phyloP scores from a whole-genome alignment of 148 eudicot genomes.

The Hydrangea macrophylla region DNA sequence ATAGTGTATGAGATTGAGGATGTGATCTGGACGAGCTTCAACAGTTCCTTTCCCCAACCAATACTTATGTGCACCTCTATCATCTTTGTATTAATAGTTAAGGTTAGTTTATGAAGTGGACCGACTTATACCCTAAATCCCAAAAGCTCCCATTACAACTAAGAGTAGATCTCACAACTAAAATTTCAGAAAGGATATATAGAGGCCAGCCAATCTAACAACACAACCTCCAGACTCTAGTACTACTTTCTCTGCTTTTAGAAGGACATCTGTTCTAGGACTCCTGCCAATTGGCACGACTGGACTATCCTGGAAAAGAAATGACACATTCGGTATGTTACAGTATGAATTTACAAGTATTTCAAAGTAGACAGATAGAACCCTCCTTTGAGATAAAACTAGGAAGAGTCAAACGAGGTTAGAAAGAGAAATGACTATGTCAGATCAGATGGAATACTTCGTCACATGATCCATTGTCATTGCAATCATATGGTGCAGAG shows the following conservation, averaged over 20 bases:
- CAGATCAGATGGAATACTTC: conserved; percentile 50
- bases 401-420: neutral
- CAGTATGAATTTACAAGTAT: neutral
- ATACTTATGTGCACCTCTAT: conserved; percentile 79
- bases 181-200: conserved; percentile 65
- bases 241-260: conserved; percentile 70
- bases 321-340: neutral
- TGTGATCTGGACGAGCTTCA: conserved; percentile 82
- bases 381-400: neutral
- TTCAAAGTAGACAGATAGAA: neutral
- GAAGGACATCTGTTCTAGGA: conserved; percentile 75
- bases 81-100: conserved; percentile 67
- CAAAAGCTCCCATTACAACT: neutral
- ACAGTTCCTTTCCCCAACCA: conserved; percentile 72
- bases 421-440: neutral
- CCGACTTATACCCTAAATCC: neutral
- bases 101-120: conserved; percentile 19
- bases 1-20: conserved; percentile 86
- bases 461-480: conserved; percentile 76
- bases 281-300: conserved; percentile 74
- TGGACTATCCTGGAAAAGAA: conserved; percentile 53
- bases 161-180: neutral
- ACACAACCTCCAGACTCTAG: conserved; percentile 68
- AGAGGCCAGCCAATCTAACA: conserved; percentile 87
- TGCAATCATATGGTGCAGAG: conserved; percentile 77